Evolutionary conservation across 495 filamentous ascomycete genomes (phyloP), one percentile per base, ranked within the genome.

Genomic region (Gamarada debralockiae): DNA sequence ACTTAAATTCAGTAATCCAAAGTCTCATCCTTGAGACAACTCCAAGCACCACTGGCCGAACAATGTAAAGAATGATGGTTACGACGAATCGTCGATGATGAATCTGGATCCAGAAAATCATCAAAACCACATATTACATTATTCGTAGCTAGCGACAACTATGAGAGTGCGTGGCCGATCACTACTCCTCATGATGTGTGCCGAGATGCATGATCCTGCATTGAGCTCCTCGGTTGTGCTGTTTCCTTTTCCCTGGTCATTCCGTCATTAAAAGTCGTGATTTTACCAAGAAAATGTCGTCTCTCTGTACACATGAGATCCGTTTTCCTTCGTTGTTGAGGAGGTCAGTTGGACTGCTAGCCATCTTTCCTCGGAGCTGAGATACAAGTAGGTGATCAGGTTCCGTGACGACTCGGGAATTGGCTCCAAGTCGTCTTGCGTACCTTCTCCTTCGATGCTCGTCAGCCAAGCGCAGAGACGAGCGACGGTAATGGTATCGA

Each of bases 241-340:
- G 36, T 49, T 9, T 7, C 36, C 31, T 17, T 21, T 18, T 49
- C 27, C 31, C 29, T 3, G 22, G 33, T 20, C 27, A 37, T 49
- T 5, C 43, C n/a, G 17, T 43, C 40, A 17, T 20, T 43, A 22
- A 7, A 18, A 17, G 20, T 20, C 8, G 12, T 27, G 3, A 18
- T 24, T 40, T n/a, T 53, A 62, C 59, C 59, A 62, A 55, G 59
- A 62, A 56, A 62, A 62, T 46, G 59, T 62, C 13, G 59, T 62
- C 25, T 58, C 59, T 48, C 56, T 58, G 49, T 48, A 56, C 23
- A 36, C 48, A 24, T 50, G 45, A n/a, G 50, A 42, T n/a, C 56
- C 59, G 12, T 51, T 50, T n/a, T 56, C 53, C 21, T 53, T 56
- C 23, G 25, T 50, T 14, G 27, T 50, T 21, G 52, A 48, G 2